Percentiles rank a stretch among this genome's conserved stretches.
Conservation (phyloP, 2,329 filamentous ascomycete genomes). For the Colletotrichum sp. region DNA sequence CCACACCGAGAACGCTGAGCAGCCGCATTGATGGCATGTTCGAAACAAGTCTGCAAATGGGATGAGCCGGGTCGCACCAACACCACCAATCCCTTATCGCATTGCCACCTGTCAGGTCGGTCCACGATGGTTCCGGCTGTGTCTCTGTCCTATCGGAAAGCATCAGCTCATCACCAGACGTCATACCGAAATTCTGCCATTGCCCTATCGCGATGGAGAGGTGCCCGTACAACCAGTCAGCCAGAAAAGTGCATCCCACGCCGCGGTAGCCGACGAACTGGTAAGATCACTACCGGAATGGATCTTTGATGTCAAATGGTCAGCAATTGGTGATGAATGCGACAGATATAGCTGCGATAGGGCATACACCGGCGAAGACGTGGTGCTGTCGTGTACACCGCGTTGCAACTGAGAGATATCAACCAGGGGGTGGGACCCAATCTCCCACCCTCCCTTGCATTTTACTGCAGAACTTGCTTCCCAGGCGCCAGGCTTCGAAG, state of each 20-base stretch:
- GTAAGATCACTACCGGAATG: not conserved
- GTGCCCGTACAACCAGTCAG: not conserved
- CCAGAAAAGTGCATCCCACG: not conserved
- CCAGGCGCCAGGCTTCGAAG: not conserved
- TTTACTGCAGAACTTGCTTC: not conserved
- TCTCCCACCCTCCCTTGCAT: not conserved
- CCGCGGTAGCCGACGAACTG: not conserved
- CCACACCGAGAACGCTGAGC: not conserved
- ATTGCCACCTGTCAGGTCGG: slow-evolving; percentile 1
- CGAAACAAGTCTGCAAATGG: slow-evolving; percentile 7
- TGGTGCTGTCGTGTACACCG: not conserved
- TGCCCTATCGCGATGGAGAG: not conserved
- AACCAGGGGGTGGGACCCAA: slow-evolving; percentile 1
- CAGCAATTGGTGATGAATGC: not conserved
- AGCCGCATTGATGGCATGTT: slow-evolving; percentile 6
- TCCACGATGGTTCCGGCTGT: not conserved
- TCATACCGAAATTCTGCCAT: not conserved
- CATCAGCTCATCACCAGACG: not conserved
- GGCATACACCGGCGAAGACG: slow-evolving; percentile 9
- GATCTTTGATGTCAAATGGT: not conserved
- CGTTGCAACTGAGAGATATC: not conserved
- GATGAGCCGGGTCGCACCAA: not conserved
- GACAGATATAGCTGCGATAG: not conserved
- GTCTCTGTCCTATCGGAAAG: not conserved
- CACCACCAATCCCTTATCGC: not conserved